Base-by-base conservation (phyloP, 2,329 filamentous ascomycete genomes). In the Fusarium sororula region DNA sequence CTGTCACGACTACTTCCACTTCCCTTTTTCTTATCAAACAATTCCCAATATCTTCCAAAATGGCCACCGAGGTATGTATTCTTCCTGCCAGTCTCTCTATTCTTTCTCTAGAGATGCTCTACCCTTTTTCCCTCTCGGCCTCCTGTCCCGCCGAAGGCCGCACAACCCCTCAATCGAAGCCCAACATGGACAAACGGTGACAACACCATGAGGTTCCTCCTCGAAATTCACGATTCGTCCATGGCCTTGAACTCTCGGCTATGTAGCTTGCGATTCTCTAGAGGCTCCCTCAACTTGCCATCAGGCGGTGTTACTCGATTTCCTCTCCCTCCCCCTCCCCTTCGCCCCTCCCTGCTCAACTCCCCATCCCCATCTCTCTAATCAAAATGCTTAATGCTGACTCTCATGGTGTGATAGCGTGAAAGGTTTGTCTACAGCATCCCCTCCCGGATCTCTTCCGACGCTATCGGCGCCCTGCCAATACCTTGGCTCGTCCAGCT, bases 371-470 rank as follows among this genome's bases (percentile, higher is more conserved):
- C 67, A 66, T 66, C 63, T 74, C 57, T 37, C 63, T 63, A 48
- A 61, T 51, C 54, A 68, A 66, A 30, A 59, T 62, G 56, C 66
- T 72, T 69, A 48, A 74, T 83, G 80, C 84, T 84, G 80, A 82
- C 81, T 75, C 58, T 73, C 81, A 63, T 79, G 73, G 77, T 78
- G 79, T 69, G 80, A 77, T 83, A 92, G 91, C 91, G 91, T 88
- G 91, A 92, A 86, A 92, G 89, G 91, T 92, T 91, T 82, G 85
- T 85, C 73, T 69, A 70, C 61, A 66, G 65, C 30, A 42, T 61
- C 44, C 55, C 66, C 68, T 73, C 53, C 65, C 65, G 54, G 60
- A 64, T 76, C 66, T 30, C 63, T 45, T 63, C 45, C 68, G 37
- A 66, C 55, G 45, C 61, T 62, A 58, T 66, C 68, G 48, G 70